Evolutionary conservation across 768 basidiomycete species (phyloP).

Genomic region (Termitomyces sp.): DNA sequence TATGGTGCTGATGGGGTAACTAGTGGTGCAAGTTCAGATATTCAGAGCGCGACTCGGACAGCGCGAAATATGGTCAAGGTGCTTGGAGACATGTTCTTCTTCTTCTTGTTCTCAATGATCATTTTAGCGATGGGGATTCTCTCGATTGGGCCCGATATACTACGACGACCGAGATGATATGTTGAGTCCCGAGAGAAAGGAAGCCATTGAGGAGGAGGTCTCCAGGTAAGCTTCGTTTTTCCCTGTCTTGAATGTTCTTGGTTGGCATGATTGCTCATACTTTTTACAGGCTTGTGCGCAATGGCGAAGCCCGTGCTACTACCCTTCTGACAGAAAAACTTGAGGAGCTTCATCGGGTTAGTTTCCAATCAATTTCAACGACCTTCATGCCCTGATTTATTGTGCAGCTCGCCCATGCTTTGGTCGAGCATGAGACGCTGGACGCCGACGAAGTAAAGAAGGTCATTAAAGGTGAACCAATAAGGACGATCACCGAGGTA

Average conservation of each 20-base stretch:
- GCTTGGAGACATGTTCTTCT: slow-evolving; percentile 16
- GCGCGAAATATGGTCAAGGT: slow-evolving; percentile 91
- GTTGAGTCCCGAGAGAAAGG: slow-evolving; percentile 70
- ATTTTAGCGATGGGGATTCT: slow-evolving; percentile 71
- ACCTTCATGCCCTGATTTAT: slow-evolving; percentile 4
- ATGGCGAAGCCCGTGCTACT: slow-evolving; percentile 62
- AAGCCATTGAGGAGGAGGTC: slow-evolving; percentile 88
- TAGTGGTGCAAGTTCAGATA: slow-evolving; percentile 89
- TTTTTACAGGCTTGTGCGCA: slow-evolving; percentile 53
- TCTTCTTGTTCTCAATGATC: neutral
- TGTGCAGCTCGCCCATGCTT: slow-evolving; percentile 75
- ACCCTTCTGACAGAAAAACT: slow-evolving; percentile 60
- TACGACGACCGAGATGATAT: slow-evolving; percentile 68
- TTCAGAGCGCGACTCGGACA: slow-evolving; percentile 71
- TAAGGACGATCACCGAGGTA: slow-evolving; percentile 65
- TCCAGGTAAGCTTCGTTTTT: slow-evolving; percentile 50
- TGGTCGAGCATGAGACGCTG: slow-evolving; percentile 95
- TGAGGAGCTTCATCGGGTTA: slow-evolving; percentile 72
- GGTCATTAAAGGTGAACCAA: slow-evolving; percentile 80
- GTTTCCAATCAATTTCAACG: slow-evolving; percentile 14
- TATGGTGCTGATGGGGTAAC: slow-evolving; percentile 87
- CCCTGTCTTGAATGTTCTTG: neutral
- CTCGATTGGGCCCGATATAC: slow-evolving; percentile 80
- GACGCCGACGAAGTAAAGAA: slow-evolving; percentile 79
- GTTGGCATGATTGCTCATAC: neutral